Evolutionary conservation across 345 rosid species (phyloP), one percentile per base, ranked within the genome.

Genomic region (Aurinia saxatilis): DNA sequence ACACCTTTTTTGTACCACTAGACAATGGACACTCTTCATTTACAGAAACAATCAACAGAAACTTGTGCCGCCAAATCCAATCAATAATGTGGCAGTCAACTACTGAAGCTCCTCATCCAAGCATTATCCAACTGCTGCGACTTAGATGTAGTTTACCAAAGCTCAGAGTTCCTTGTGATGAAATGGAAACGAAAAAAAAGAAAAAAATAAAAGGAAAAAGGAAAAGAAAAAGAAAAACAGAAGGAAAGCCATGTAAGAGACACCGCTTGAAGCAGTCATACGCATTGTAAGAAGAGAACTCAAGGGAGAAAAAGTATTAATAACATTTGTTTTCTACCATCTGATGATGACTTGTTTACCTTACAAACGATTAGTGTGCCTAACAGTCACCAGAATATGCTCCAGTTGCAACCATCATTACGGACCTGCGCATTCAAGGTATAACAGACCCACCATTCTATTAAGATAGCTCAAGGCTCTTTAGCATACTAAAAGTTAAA

Each of bases 351-450:
- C 53, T 48, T 1, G 2, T 25, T 48, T 48, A 50, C 56, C 56
- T 50, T 50, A 14, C 39, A 50, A 30, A 36, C 3, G 23, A 25
- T 39, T 8, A 56, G 36, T 25, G 7, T 39, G 48, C 61, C 47
- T n/a, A 39, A 39, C 19, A 56, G 12, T 56, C 61, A 56, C 21
- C 47, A 39, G 35, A 38, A 21, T 14, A 25, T 56, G 47, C 61
- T 56, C 48, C 61, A 6, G 9, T 9, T 8, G 48, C 61, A 56
- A 56, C 48, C 61, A 56, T 37, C 61, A 38, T 56, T 23, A 5
- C 9, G 2, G 35, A 39, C 61, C 48, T 56, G 61, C 61, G 23
- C 47, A 40, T 37, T 56, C 48, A 56, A 48, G 53, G 12, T 23
- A 12, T 25, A 48, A 48, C 33, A 23, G 53, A 48, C 53, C 53